phyloP scores from a whole-genome alignment of 192 early-diverging fungal genomes.

The Funneliformis geosporum region DNA sequence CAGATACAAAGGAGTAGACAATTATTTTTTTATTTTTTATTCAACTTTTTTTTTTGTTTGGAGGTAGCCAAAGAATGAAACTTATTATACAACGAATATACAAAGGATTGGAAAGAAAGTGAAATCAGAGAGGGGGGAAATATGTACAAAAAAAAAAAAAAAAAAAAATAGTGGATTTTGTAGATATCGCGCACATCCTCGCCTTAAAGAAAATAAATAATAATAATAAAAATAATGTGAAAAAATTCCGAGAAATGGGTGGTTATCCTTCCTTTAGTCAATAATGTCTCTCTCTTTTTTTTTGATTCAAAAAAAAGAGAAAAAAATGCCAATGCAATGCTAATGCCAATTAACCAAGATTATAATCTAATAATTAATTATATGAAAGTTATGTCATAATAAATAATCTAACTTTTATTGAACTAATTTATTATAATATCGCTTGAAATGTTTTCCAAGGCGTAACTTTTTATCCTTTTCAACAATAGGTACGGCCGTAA shows the following conservation, averaged over 20 bases:
- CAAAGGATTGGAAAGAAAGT: not conserved
- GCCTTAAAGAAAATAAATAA: not conserved
- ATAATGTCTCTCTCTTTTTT: not conserved
- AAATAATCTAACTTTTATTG: not conserved
- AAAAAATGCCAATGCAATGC: not conserved
- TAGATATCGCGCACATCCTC: not conserved
- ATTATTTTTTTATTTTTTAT: not conserved
- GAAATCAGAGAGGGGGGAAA: not conserved
- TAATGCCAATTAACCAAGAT: not conserved
- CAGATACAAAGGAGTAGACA: not conserved
- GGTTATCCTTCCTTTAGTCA: not conserved
- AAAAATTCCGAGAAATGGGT: not conserved
- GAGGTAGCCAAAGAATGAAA: not conserved
- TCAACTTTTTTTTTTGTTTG: not conserved
- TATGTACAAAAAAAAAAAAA: not conserved
- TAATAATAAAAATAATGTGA: not conserved
- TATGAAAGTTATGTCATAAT: not conserved
- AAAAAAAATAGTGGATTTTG: not conserved
- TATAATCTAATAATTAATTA: not conserved
- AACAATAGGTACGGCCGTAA: not conserved
- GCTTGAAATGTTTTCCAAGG: not conserved
- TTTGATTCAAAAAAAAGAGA: not conserved
- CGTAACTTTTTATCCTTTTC: slow-evolving; percentile 8
- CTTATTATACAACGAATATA: not conserved
- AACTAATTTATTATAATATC: slow-evolving; percentile 9